Evolutionary conservation across 2,329 filamentous ascomycete species (phyloP), one percentile per base, ranked within the genome.

Genomic region (Calycina herbarum): DNA sequence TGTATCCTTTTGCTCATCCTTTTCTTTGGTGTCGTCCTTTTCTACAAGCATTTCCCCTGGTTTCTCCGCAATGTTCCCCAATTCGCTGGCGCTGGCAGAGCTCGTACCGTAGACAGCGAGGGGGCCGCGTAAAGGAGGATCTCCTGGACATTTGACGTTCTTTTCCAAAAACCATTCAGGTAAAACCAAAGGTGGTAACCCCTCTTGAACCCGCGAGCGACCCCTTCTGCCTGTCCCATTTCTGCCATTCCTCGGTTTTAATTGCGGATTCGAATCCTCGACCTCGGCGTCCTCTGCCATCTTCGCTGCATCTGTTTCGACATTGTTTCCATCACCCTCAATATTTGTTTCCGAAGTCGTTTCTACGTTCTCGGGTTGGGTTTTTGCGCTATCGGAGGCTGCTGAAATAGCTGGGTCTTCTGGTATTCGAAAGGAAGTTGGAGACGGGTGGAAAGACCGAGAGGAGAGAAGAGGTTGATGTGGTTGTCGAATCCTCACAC

Each of bases 141-240:
- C 67, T 35, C 66, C 70, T 5, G 66, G 35, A 54, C 64, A 67
- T 29, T 70, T 69, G 33, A 90, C 81, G 63, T 84, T 84, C 24
- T 78, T 75, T 48, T 82, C 77, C 62, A 86, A 76, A 67, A 90
- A 91, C 76, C 81, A 83, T 64, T 80, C 76, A 0, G 88, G 86
- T 15, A 91, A 77, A 60, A 82, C 78, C 27, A 86, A 77, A 2
- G 81, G 79, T n/a, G 85, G 85, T 11, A 86, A 63, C 31, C 75
- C 76, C 61, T 75, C 72, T 5, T 68, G 64, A 8, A 54, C 20
- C 3, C 20, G 10, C 27, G 48, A 1, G 20, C 48, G 48, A 24
- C 48, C 48, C 24, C 48, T 54, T 63, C 71, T 67, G 7, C 67
- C 71, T 40, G 66, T 64, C 29, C 64, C 61, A 62, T 62, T 40